phyloP scores from a whole-genome alignment of 1,139 yeast species.

The Candida albicans region DNA sequence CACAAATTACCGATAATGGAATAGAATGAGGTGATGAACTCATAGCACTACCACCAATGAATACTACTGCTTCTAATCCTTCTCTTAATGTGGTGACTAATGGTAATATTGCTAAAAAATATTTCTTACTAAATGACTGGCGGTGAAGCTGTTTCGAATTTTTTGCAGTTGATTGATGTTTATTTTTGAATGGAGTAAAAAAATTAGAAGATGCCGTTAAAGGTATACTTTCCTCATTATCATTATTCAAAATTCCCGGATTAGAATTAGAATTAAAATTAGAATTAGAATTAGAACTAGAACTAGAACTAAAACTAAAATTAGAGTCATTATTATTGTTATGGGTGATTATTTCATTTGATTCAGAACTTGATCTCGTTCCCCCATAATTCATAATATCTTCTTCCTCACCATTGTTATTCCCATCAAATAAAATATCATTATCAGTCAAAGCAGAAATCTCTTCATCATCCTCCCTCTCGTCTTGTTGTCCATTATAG shows the following conservation, averaged over 20 bases:
- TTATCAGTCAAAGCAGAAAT: too few relatives aligned
- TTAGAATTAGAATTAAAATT: neutral
- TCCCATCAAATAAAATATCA: too few relatives aligned
- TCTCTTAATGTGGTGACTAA: conserved; percentile 47
- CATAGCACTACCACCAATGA: conserved; percentile 50
- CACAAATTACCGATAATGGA: conserved; percentile 40
- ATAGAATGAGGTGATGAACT: conserved; percentile 39
- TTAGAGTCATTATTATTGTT: neutral
- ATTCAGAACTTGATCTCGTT: conserved; percentile 14
- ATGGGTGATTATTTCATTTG: conserved; percentile 3
- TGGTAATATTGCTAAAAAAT: conserved; percentile 43
- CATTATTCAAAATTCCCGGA: neutral
- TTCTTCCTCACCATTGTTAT: conserved; percentile 16
- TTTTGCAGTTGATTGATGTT: conserved; percentile 20
- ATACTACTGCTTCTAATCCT: conserved; percentile 50
- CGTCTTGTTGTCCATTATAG: conserved; percentile 18
- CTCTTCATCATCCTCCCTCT: conserved; percentile 15
- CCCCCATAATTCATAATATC: conserved; percentile 15
- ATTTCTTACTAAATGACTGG: conserved; percentile 26
- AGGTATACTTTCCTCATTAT: neutral
- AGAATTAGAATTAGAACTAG: too few relatives aligned
- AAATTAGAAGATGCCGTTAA: conserved; percentile 1
- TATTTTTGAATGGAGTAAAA: neutral
- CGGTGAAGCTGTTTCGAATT: conserved; percentile 16
- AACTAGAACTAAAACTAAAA: neutral